These are phyloP conservation scores for Porogramme epimiltina DNA, from an alignment of 1,284 basidiomycete genomes.

Conservation along the genomic window DNA sequence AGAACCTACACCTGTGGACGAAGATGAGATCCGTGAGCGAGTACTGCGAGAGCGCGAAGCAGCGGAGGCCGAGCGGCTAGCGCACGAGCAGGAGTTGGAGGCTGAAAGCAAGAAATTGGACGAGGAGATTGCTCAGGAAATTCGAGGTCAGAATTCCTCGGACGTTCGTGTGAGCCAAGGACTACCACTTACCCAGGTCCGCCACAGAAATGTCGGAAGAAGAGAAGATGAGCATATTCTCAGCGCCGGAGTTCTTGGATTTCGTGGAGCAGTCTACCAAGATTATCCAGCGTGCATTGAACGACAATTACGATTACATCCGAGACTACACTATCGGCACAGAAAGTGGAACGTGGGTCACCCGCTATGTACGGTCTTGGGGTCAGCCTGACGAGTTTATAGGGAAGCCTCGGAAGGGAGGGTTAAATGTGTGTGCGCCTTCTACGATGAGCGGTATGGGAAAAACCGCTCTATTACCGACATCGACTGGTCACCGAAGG, in stretches of 20 bases:
- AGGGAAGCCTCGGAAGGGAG: constrained; percentile 91
- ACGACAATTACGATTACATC: constrained; percentile 96
- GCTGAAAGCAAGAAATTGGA: constrained; percentile 80
- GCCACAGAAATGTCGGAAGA: constrained; percentile 79
- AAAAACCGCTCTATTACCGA: constrained; percentile 94
- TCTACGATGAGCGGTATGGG: constrained; percentile 86
- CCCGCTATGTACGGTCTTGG: not conserved
- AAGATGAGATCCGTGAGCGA: constrained; percentile 75
- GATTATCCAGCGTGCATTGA: constrained; percentile 94
- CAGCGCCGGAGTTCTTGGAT: constrained; percentile 86
- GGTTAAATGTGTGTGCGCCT: constrained; percentile 87
- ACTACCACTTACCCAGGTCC: not conserved
- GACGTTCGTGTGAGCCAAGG: not conserved
- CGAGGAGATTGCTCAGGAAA: constrained; percentile 81
- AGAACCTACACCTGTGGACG: constrained; percentile 48
- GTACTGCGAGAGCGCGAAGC: constrained; percentile 65
- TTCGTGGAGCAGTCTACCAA: constrained; percentile 96
- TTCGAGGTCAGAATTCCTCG: constrained; percentile 52
- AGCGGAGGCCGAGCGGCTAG: constrained; percentile 64
- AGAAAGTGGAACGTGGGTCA: constrained; percentile 52
- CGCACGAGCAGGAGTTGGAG: constrained; percentile 79
- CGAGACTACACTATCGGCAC: constrained; percentile 90
- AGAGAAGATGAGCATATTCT: constrained; percentile 79
- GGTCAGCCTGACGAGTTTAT: not conserved
- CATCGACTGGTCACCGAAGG: constrained; percentile 97